A percentile compares a stretch with the other conserved stretches of the same genome.
These are phyloP conservation scores for Chaetomium olivaceum DNA, from an alignment of 2,329 filamentous ascomycete genomes.

Conservation along the genomic window DNA sequence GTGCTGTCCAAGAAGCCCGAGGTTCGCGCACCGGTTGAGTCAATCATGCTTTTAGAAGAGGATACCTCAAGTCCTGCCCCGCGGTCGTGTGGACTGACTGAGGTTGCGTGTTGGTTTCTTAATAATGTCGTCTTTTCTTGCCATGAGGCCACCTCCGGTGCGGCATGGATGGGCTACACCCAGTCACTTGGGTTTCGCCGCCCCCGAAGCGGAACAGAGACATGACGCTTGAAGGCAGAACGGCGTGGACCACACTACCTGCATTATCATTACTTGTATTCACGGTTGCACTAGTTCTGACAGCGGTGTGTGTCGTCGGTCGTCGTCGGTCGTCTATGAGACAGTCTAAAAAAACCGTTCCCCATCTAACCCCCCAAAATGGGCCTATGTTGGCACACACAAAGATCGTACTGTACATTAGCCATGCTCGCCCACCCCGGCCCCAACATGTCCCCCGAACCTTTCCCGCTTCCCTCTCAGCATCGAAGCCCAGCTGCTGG, in stretches of 20 bases:
- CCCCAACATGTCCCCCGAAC: background rate
- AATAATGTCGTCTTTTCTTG: no score
- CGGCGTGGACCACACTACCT: background rate
- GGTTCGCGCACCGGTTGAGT: no score
- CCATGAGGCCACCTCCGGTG: no score
- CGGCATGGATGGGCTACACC: no score
- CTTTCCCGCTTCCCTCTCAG: background rate
- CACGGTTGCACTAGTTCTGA: background rate
- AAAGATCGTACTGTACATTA: background rate
- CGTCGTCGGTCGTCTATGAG: background rate
- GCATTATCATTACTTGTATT: background rate
- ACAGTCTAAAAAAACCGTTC: background rate
- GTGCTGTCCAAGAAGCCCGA: no score
- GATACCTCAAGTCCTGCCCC: no score
- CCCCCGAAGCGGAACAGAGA: background rate
- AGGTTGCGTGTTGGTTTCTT: no score
- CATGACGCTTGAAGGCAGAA: background rate
- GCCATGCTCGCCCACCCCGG: background rate
- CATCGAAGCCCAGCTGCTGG: background rate
- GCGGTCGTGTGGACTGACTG: no score
- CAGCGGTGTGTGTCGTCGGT: background rate
- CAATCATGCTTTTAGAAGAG: no score
- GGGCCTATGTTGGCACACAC: background rate
- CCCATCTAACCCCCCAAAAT: background rate
- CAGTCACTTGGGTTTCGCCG: no score